phyloP scores from a whole-genome alignment of 768 basidiomycete species.

The Auricularia cornea region DNA sequence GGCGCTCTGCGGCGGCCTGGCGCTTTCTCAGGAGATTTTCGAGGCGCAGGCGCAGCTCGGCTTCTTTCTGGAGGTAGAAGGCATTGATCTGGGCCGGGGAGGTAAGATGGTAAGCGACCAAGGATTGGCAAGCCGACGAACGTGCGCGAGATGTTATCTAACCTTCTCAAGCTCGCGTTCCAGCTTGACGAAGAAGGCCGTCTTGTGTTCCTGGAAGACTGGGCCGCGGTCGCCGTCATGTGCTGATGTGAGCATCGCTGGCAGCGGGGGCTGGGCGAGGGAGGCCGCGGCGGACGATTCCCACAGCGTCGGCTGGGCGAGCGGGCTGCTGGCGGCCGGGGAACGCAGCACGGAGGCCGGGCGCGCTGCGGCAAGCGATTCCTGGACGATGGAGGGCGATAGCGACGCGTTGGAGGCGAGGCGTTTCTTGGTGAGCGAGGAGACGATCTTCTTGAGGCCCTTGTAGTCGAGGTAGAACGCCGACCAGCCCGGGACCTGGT shows the following conservation, averaged over 20 bases:
- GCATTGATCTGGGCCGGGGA: constrained; percentile 75
- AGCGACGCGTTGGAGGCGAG: constrained; percentile 78
- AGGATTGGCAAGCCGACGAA: constrained; percentile 2
- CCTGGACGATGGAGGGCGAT: constrained; percentile 26
- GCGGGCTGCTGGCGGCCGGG: constrained; percentile 6
- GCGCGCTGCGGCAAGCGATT: constrained; percentile 23
- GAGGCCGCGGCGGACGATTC: constrained; percentile 10
- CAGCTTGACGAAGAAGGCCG: constrained; percentile 98
- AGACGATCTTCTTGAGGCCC: constrained; percentile 96
- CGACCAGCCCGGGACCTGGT: constrained; percentile 97
- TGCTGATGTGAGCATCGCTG: constrained; percentile 54
- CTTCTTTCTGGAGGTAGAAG: constrained; percentile 96
- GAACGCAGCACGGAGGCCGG: constrained; percentile 15
- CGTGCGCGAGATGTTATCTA: neutral
- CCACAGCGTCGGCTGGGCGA: constrained; percentile 8
- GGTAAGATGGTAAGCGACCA: constrained; percentile 2
- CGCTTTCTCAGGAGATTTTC: constrained; percentile 92
- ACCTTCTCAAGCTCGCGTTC: constrained; percentile 98
- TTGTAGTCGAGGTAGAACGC: constrained; percentile 97
- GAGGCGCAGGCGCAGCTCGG: constrained; percentile 84
- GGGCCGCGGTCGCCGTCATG: constrained; percentile 69
- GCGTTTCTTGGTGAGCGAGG: constrained; percentile 82
- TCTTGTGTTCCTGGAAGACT: constrained; percentile 90
- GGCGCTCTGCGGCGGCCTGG: constrained; percentile 65
- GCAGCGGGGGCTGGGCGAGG: constrained; percentile 33